Evolutionary conservation across 768 basidiomycete species (phyloP), one percentile per base, ranked within the genome.

Genomic region (Lactarius psammicola): DNA sequence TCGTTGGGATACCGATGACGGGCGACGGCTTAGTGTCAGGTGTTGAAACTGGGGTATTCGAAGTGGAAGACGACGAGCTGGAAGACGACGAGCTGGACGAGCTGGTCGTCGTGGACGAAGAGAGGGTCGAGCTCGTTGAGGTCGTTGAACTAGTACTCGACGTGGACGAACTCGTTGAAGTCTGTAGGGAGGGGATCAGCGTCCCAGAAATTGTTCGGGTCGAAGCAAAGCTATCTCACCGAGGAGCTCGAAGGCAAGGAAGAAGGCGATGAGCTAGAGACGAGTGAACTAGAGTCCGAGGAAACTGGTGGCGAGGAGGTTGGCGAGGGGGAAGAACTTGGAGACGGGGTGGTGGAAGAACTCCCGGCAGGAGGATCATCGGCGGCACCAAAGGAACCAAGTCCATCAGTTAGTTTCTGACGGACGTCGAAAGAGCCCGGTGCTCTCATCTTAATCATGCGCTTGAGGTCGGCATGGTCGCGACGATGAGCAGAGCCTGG

Each of bases 361-460:
- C 23, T 64, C 30, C 42, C 74, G 71, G 49, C 77, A 79, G 67
- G 78, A 80, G 65, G 66, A 78, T 73, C 57, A 74, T 68, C 28
- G n/a, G 70, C 42, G 58, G 64, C 23, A 26, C 68, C 65, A 63
- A 56, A 34, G 58, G 56, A 36, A 34, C 58, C 60, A 13, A 33
- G 49, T 36, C 10, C 34, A 23, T 23, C 13, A 18, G 63, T 26
- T 68, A 46, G 38, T 61, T 13, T 42, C 31, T 60, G 64, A 64
- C 66, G 60, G 31, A 40, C 20, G n/a, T 51, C 54, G 3, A 55
- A 18, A 72, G 62, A 74, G 65, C 51, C 1, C 31, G 82, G 79
- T 4, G 78, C 73, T 42, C 90, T 87, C 74, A 88, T 90, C 78
- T 81, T 89, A 70, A 92, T 74, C 74, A 92, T 76, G 71, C 90